Base-by-base conservation (phyloP, 2,329 filamentous ascomycete species). In the Fusarium begoniae region DNA sequence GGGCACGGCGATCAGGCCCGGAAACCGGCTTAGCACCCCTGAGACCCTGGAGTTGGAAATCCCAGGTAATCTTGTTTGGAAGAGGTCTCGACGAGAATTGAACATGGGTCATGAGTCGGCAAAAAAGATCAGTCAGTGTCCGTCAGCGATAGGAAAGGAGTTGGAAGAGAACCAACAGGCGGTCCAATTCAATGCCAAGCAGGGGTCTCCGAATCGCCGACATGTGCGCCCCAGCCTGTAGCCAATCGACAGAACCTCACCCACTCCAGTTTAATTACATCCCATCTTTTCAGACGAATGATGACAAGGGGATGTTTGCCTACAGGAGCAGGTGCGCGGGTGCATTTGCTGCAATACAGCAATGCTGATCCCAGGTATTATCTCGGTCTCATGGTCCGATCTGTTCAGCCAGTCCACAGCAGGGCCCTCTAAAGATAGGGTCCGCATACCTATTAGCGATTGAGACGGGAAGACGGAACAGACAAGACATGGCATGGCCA, bases 191-290 rank as follows among this genome's bases (percentile, higher is more conserved):
- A 53, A 50, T 47, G 59, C 63, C 62, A 72, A 73, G 73, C 71
- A 73, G 66, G 71, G 71, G 66, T 68, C 59, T 48, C 56, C 58
- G 43, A 63, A 60, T 66, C 63, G 66, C 60, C 66, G 48, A 66
- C 60, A 61, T 60, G 41, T 63, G 47, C 24, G 59, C 59, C 69
- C 63, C 48, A 30, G 54, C 53, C 40, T 56, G 66, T 63, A 64
- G 55, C 76, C 76, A 78, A 78, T 78, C 59, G 69, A 63, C 48
- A 69, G 63, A 41, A 47, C 45, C 35, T 69, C 62, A 53, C 61
- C 50, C 43, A 65, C 70, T 64, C 63, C 65, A 77, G 76, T 78
- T 78, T 78, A 78, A 78, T 78, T 78, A 59, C 75, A 68, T 62
- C 50, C 38, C 59, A 63, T 54, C 50, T 48, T 72, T 62, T 61